Evolutionary conservation across 257 asterid genomes (phyloP), one percentile per base, ranked within the genome.

Genomic region (Nicotiana knightiana): DNA sequence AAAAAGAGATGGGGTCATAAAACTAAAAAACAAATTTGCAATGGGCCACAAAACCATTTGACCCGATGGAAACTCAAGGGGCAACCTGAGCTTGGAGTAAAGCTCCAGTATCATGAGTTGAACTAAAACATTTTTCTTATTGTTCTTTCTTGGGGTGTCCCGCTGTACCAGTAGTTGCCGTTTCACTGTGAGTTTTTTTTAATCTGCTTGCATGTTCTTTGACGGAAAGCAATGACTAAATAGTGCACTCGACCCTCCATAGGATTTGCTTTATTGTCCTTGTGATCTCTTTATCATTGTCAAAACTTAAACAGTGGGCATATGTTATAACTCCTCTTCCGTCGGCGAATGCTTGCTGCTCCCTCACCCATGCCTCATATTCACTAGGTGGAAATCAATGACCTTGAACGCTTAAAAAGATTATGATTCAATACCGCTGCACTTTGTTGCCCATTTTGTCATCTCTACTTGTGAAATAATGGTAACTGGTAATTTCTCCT

Each of bases 191-290:
- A 71, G 59, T 6, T 71, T 6, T 37, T 21, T 71, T 21, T 5
- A 46, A 71, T 46, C 59, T 71, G 78, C 78, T 71, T 43, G 39
- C 78, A 24, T 71, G 15, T 12, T 71, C 59, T 71, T 71, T 71
- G 78, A 46, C 13, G n/a, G 58, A 70, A 70, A 71, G 21, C 59
- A 5, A 21, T 71, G 59, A 71, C 78, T 46, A 71, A 32, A 71
- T 71, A 21, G 37, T 33, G 61, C 4, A 43, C 61, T 71, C 37
- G 6, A 46, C 78, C 21, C 26, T 71, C 61, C 37, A 9, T 46
- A 6, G 59, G 26, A 24, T 46, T 43, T 46, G 61, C 35, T 71
- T 39, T 11, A 13, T 48, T 5, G 26, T 48, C 63, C 79, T 15
- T 73, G 26, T 28, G 61, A 48, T 48, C 16, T 73, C 9, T 73